Base-by-base conservation (phyloP, 345 rosid species). In the Gossypium turneri region DNA sequence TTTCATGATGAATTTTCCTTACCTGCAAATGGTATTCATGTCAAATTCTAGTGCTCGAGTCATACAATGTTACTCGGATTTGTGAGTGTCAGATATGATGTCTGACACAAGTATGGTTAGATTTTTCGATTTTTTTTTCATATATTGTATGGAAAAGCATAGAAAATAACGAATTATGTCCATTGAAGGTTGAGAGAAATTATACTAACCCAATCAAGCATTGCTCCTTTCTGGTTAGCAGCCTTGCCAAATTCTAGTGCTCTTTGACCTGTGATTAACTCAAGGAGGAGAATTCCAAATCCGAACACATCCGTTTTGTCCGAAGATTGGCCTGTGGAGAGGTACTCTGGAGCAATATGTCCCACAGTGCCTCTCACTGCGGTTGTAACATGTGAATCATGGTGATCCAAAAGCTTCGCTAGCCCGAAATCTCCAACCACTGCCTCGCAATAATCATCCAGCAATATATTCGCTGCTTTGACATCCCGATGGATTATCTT, bases 281-380 rank as follows among this genome's bases (percentile, higher is more conserved):
- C 98, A 63, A 95, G 97, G 68, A 95, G 89, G 77, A 95, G 92
- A 73, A 95, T 92, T 47, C 99, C 99, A 73, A 92, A 95, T 22
- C 99, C 98, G 19, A 92, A 95, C 68, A 95, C 99, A 73, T 95
- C 99, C 0, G 98, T 92, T 87, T 95, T 95, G 77, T 95, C 99
- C 7, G 98, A 92, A 63, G 99, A 92, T 76, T 95, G 97, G 60
- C 99, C 99, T 2, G 99, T 95, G 38, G 99, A 95, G 58, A 95
- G 94, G 80, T 95, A 95, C 71, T 94, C 99, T 0, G 99, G 99
- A 45, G 99, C 99, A 68, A 94, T 94, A 73, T 94, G 99, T 61
- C 99, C 99, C 12, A 94, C 95, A 0, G 99, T 94, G 76, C 99
- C 99, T 66, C 99, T 85, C 41, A 94, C 99, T 6, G 98, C 98